Evolutionary conservation across 176 grass and related monocot genomes (phyloP), one percentile per base, ranked within the genome.

Genomic region (Triticum monococcum): DNA sequence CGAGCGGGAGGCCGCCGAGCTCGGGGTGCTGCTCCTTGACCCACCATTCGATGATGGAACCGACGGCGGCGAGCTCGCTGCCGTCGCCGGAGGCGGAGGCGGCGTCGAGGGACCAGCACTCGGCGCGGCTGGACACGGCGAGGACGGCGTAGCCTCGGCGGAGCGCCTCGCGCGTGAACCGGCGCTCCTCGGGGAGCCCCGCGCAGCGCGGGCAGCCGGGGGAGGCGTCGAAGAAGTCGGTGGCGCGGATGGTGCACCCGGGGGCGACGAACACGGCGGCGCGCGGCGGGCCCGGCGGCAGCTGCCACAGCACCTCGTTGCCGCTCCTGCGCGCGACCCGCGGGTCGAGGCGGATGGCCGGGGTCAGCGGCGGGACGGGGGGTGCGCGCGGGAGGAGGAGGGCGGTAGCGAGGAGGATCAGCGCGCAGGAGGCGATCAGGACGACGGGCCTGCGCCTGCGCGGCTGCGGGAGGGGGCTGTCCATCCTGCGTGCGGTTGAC

Each of bases 211-310:
- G 86, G 81, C 93, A 95, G 45, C 64, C 77, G 4, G 93, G 81
- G 13, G 86, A 94, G 14, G 88, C 89, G 81, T 98, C 96, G 93
- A 94, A 98, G 83, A 95, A 95, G 78, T 98, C 89, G 68, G 92
- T 81, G 78, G 93, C 93, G 59, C 92, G 90, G 83, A 94, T 89
- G 64, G 83, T 93, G 87, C 96, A 98, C 5, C 96, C 93, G 50
- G 92, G 96, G 37, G 96, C 93, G 68, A 89, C 81, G 82, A 98
- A 98, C 25, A 98, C 17, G 59, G 83, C 84, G 25, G 93, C 93
- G 66, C 89, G 89, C 10, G 82, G 88, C 11, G 86, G 18, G 25
- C 59, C 79, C 30, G 71, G 64, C 8, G 93, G 93, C 0, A 95
- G 86, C 86, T 95, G 93, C 91, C 90, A 98, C 77, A 98, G 91